Base-by-base conservation (phyloP, 768 basidiomycete genomes). In the Mycena filopes region DNA sequence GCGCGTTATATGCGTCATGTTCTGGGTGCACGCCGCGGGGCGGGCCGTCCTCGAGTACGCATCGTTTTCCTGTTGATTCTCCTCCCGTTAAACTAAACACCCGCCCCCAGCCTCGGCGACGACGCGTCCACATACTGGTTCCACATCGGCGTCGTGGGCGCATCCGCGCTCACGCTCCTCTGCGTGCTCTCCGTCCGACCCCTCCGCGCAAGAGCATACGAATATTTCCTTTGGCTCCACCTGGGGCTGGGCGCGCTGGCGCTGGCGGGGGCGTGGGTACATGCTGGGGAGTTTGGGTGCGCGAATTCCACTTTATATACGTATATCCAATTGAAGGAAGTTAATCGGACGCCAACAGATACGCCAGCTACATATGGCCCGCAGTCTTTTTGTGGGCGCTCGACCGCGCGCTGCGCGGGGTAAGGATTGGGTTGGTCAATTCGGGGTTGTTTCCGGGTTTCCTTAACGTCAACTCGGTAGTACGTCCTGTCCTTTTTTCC, bases 161-260 rank as follows among this genome's bases (percentile, higher is more conserved):
- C 77, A 10, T 36, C 56, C 7, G 72, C 80, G 4, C 71, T 83
- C 9, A 65, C 76, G 9, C 55, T 82, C 25, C 67, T 82, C 6
- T 64, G 70, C 10, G 21, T 82, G 8, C 53, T 82, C 15, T 79
- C 81, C 7, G 41, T 83, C 7, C 78, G 82, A 4, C 73, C 71
- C 1, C 66, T 83, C 40, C 81, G 83, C 8, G 63, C 67, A 0
- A 68, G 57, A 20, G 67, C 51, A 4, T 82, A 83, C 57, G 84
- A 84, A 57, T 5, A 77, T 1, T 84, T 85, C 73, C 75, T 81
- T 51, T 75, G 79, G 43, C 21, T 68, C 0, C 83, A 84, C 65
- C 74, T 80, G 45, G 12, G 73, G 7, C 46, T 74, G 9, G 78
- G 80, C 6, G 51, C 79, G 78, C 31, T 69, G 26, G 70, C 79